These are phyloP conservation scores for Grammothele lineata DNA, from an alignment of 768 basidiomycete genomes.

Conservation along the genomic window DNA sequence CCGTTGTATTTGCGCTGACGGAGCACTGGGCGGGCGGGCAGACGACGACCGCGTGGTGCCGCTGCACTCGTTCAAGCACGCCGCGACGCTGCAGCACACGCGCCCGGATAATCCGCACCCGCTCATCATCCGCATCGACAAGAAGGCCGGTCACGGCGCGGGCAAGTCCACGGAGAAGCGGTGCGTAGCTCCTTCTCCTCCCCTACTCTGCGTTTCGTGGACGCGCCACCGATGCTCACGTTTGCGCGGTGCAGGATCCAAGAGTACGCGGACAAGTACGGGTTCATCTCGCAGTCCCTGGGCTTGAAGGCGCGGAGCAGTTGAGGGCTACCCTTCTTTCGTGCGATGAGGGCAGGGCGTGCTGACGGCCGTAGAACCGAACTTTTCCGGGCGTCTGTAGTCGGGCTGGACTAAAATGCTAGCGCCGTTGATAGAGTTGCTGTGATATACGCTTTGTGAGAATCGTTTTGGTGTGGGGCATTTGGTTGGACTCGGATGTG, in stretches of 20 bases:
- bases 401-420: no score
- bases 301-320: slow-evolving; percentile 34
- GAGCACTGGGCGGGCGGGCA: slow-evolving; percentile 21
- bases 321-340: background rate
- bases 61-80: slow-evolving; percentile 80
- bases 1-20: background rate
- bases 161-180: slow-evolving; percentile 74
- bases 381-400: no score
- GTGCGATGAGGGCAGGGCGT: background rate
- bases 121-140: slow-evolving; percentile 71
- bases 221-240: background rate
- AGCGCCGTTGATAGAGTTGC: no score
- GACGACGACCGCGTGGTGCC: slow-evolving; percentile 88
- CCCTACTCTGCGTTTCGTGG: background rate
- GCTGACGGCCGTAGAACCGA: background rate
- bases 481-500: no score
- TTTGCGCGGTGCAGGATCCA: slow-evolving; percentile 58
- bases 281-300: slow-evolving; percentile 66
- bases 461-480: no score
- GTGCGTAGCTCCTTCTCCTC: slow-evolving; percentile 26
- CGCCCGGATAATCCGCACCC: slow-evolving; percentile 66
- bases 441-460: no score
- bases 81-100: slow-evolving; percentile 70
- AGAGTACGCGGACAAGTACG: slow-evolving; percentile 74
- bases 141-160: slow-evolving; percentile 76